phyloP scores from a whole-genome alignment of 2,329 filamentous ascomycete genomes.

The Aspergillus sp. region DNA sequence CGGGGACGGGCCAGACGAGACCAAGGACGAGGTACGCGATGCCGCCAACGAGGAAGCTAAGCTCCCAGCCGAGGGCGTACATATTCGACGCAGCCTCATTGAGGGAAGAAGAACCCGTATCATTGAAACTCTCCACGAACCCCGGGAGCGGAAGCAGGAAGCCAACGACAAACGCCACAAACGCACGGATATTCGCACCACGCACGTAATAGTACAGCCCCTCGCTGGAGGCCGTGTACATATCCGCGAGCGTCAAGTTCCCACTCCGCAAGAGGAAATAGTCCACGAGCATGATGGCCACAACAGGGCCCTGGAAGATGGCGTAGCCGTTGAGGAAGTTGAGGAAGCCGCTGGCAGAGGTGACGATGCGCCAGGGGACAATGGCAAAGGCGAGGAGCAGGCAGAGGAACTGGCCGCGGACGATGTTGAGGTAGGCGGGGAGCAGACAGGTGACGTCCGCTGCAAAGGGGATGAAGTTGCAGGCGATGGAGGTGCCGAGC shows the following conservation, averaged over 20 bases:
- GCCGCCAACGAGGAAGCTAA: not conserved
- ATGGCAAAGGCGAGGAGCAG: not conserved
- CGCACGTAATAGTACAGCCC: not conserved
- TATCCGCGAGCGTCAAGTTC: not conserved
- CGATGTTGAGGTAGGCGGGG: not conserved
- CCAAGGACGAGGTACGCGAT: not conserved
- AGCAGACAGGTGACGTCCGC: not conserved
- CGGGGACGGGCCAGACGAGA: not conserved
- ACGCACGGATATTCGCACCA: not conserved
- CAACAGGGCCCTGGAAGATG: not conserved
- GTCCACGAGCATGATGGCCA: not conserved
- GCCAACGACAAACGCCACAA: not conserved
- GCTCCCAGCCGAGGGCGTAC: not conserved
- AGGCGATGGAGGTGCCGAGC: not conserved
- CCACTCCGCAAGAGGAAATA: not conserved
- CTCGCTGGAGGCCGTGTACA: not conserved
- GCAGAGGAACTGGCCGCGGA: not conserved
- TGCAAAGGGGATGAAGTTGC: not conserved
- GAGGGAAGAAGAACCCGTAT: not conserved
- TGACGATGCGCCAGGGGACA: not conserved
- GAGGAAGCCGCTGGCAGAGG: not conserved
- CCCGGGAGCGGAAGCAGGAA: not conserved
- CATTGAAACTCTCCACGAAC: not conserved
- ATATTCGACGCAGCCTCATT: not conserved
- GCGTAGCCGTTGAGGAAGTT: not conserved